Percentiles rank a stretch among this genome's conserved stretches.
Evolutionary conservation across 1,139 yeast species (phyloP).

Genomic region (Hemisphaericaspora lyxosophila): DNA sequence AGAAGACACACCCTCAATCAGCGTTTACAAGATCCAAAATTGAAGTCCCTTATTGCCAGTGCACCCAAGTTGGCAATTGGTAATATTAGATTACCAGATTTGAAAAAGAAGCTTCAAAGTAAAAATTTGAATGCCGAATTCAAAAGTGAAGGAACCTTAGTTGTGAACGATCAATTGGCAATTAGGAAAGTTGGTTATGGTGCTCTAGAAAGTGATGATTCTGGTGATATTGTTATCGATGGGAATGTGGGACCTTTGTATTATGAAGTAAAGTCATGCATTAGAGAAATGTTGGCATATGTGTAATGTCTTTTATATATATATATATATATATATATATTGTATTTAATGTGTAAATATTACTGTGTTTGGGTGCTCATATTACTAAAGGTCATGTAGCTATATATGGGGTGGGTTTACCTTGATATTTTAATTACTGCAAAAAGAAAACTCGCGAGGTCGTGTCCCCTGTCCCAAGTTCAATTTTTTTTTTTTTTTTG

Average conservation of each 20-base stretch:
- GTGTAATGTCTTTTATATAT: conserved; percentile 38
- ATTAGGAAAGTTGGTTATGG: conserved; percentile 63
- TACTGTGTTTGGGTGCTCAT: no score
- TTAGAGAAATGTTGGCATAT: conserved; percentile 79
- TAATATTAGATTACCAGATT: conserved; percentile 79
- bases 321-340: no score
- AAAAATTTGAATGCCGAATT: conserved; percentile 78
- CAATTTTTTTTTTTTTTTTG: conserved; percentile 2
- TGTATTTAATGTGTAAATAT: background rate
- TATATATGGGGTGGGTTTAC: no score
- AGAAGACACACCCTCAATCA: conserved; percentile 8
- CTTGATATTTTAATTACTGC: no score
- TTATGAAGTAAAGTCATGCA: conserved; percentile 74
- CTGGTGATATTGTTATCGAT: conserved; percentile 82
- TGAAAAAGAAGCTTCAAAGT: conserved; percentile 60
- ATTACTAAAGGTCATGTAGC: no score
- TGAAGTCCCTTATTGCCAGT: conserved; percentile 14
- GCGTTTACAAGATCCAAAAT: conserved; percentile 11
- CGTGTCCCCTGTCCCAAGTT: background rate
- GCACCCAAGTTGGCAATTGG: conserved; percentile 72
- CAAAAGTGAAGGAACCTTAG: conserved; percentile 89
- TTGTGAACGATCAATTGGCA: conserved; percentile 75
- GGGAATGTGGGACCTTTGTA: conserved; percentile 78
- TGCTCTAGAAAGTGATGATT: conserved; percentile 45
- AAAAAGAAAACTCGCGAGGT: no score